These are phyloP conservation scores for Fomitopsis serialis DNA, from an alignment of 768 basidiomycete species.

Conservation along the genomic window DNA sequence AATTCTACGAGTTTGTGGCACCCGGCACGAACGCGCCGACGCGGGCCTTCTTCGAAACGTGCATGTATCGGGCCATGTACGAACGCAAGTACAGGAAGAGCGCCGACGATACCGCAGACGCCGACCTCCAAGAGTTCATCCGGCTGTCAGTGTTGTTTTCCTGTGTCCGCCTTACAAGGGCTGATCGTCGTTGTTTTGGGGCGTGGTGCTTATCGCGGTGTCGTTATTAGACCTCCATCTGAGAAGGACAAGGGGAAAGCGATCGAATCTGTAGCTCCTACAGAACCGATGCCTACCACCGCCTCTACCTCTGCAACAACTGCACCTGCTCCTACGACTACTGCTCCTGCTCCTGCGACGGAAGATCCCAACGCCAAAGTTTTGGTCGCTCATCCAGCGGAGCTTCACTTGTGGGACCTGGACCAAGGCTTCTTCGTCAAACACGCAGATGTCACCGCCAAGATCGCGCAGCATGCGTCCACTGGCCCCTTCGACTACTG, in stretches of 20 bases:
- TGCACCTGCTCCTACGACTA: constrained; percentile 13
- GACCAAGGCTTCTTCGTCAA: constrained; percentile 43
- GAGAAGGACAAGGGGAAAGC: constrained; percentile 1
- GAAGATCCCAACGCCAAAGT: constrained; percentile 12
- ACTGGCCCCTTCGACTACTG: constrained; percentile 49
- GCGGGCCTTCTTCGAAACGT: constrained; percentile 84
- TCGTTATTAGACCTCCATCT: background rate
- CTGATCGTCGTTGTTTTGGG: background rate
- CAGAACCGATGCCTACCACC: background rate
- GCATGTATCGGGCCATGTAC: constrained; percentile 95
- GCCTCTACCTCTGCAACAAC: constrained; percentile 6
- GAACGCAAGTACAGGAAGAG: constrained; percentile 82
- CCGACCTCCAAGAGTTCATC: constrained; percentile 73
- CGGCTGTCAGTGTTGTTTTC: constrained; percentile 56
- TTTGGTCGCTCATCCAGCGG: constrained; percentile 40
- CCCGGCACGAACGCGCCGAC: constrained; percentile 73
- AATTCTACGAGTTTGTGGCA: constrained; percentile 88
- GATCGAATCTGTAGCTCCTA: constrained; percentile 7
- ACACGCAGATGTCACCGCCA: constrained; percentile 50
- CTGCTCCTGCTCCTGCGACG: constrained; percentile 6
- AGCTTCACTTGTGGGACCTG: constrained; percentile 59
- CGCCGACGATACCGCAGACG: constrained; percentile 63
- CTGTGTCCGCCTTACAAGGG: background rate
- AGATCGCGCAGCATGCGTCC: constrained; percentile 40
- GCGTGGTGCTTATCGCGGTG: background rate